Evolutionary conservation across 2,329 filamentous ascomycete species (phyloP), one percentile per base, ranked within the genome.

Genomic region (Eutypella sp.): DNA sequence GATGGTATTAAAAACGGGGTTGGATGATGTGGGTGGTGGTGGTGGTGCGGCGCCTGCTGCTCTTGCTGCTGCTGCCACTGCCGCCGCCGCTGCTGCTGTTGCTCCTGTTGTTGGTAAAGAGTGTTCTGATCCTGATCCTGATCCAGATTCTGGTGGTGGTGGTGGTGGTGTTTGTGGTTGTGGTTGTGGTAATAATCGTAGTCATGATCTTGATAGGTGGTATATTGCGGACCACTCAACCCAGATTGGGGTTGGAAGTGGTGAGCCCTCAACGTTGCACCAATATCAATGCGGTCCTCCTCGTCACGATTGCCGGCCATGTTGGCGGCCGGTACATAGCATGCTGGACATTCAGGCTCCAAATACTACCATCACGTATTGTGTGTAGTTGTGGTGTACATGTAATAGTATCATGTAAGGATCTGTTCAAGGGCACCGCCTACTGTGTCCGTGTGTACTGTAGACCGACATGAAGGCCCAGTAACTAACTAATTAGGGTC

Each of bases 231-330:
- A 59, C 49, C 44, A 55, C 53, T 48, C 50, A 41, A 49, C 50
- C 55, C 43, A 48, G 56, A 53, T 54, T 56, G 59, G 60, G 61
- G 56, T 51, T 56, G 57, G 51, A 58, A 55, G 54, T 59, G 62
- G 59, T 59, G 57, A 63, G 61, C 51, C 62, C 63, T 60, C 60
- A 59, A 51, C 49, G 58, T 63, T 54, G 58, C 57, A 57, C 56
- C 60, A 55, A 61, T 52, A 50, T 56, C 57, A 56, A 57, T 59
- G 59, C 59, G 62, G 60, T 66, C 66, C 61, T 70, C 67, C 61
- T 70, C 67, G 62, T 72, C 65, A 66, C 63, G 66, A 62, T 64
- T 66, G 62, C 63, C 67, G 60, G 63, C 63, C 66, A 74, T 75
- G 63, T 63, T 72, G 58, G 55, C 53, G 55, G 52, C 52, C 54